Percentiles rank a stretch among this genome's conserved stretches.
Conservation (phyloP, 805 yeast species). For the Saccharomycopsis schoenii region DNA sequence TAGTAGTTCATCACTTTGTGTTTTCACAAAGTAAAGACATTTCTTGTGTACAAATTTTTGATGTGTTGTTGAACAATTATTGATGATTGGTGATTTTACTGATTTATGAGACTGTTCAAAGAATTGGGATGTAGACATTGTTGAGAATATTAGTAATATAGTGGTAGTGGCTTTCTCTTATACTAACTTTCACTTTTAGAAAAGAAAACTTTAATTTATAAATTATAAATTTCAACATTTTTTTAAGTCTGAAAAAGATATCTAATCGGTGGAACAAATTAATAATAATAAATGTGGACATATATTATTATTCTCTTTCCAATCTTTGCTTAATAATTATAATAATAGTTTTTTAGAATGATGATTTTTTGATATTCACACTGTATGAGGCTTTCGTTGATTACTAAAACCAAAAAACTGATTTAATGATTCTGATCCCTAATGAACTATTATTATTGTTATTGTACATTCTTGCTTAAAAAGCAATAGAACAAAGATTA, state of each 20-base stretch:
- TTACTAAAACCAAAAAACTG: conserved; percentile 14
- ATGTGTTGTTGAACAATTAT: conserved; percentile 9
- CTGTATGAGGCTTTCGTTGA: conserved; percentile 17
- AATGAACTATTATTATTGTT: neutral
- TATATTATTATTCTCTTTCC: neutral
- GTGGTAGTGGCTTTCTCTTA: neutral
- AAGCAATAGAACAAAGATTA: too few species aligned
- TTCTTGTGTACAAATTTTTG: conserved; percentile 18
- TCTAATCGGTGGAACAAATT: neutral
- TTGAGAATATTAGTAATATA: neutral
- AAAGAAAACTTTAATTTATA: too few species aligned
- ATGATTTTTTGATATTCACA: conserved; percentile 18
- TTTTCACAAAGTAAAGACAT: conserved; percentile 11
- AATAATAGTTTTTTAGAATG: conserved; percentile 1
- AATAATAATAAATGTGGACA: neutral
- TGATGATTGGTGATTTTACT: conserved; percentile 18
- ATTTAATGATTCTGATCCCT: conserved; percentile 18
- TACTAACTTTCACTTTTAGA: neutral
- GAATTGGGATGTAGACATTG: too few species aligned
- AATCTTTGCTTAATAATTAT: neutral
- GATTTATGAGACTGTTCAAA: conserved; percentile 2
- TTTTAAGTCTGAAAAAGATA: neutral
- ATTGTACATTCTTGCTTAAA: neutral
- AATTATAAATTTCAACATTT: too few species aligned
- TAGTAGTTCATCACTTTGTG: conserved; percentile 1